These are phyloP conservation scores for Mortierella hygrophila DNA, from an alignment of 192 early-diverging fungal genomes.

Conservation along the genomic window DNA sequence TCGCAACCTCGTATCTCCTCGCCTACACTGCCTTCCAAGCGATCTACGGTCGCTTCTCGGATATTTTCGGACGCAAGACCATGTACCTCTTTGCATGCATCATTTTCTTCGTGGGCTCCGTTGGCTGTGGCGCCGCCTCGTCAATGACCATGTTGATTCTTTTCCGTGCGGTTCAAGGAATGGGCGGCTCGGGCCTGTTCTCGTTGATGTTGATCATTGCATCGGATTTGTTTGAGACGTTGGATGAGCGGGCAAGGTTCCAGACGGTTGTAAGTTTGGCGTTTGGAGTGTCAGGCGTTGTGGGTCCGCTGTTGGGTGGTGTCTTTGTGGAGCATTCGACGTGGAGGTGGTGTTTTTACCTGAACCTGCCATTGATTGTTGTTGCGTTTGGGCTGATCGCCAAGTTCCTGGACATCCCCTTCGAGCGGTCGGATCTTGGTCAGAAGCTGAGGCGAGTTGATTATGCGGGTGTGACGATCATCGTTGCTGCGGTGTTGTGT, in stretches of 20 bases:
- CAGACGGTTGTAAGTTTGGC: slow-evolving; percentile 82
- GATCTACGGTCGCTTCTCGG: slow-evolving; percentile 73
- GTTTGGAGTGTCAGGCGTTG: slow-evolving; percentile 78
- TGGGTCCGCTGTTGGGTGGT: slow-evolving; percentile 88
- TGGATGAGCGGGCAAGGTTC: slow-evolving; percentile 88
- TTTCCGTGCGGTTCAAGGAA: slow-evolving; percentile 78
- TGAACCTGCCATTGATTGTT: slow-evolving; percentile 84
- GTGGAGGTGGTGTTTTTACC: slow-evolving; percentile 81
- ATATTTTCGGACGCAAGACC: slow-evolving; percentile 87
- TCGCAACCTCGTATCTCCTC: slow-evolving; percentile 67
- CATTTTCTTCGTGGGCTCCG: slow-evolving; percentile 81
- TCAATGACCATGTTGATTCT: slow-evolving; percentile 71
- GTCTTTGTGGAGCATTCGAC: slow-evolving; percentile 73
- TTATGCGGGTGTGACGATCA: slow-evolving; percentile 65
- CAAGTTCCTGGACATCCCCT: slow-evolving; percentile 69
- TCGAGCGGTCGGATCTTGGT: slow-evolving; percentile 55
- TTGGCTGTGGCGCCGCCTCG: slow-evolving; percentile 80
- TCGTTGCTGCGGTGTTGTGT: slow-evolving; percentile 61
- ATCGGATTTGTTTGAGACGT: slow-evolving; percentile 80
- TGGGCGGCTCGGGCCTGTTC: slow-evolving; percentile 84
- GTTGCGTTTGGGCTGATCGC: slow-evolving; percentile 67
- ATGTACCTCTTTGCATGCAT: slow-evolving; percentile 76
- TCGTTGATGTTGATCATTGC: slow-evolving; percentile 82
- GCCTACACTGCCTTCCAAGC: slow-evolving; percentile 59
- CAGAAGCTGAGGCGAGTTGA: slow-evolving; percentile 79